Evolutionary conservation across 2,329 filamentous ascomycete genomes (phyloP).

Genomic region (Pyrenophora tritici-repentis): DNA sequence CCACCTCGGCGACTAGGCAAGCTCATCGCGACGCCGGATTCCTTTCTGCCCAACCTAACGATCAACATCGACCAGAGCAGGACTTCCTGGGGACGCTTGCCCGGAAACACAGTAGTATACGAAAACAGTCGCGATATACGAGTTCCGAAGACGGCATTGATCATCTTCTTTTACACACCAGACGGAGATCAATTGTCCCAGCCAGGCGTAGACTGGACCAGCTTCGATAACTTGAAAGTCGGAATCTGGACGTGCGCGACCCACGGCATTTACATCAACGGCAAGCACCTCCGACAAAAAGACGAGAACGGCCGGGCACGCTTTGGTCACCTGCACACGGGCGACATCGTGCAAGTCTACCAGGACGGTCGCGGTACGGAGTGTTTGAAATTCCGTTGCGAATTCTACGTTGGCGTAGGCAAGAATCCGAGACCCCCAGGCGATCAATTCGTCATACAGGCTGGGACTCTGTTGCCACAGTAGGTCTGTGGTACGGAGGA

Average conservation of each 20-base stretch:
- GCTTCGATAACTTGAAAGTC: constrained; percentile 61
- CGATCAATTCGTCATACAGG: constrained; percentile 31
- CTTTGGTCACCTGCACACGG: constrained; percentile 73
- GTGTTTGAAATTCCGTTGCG: constrained; percentile 50
- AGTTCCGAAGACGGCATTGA: constrained; percentile 81
- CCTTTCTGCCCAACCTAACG: constrained; percentile 67
- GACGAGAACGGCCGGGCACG: constrained; percentile 57
- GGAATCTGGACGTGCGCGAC: constrained; percentile 82
- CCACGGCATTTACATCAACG: constrained; percentile 77
- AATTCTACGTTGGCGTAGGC: constrained; percentile 50
- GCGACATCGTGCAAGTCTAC: constrained; percentile 78
- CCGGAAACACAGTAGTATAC: constrained; percentile 71
- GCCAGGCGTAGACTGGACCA: constrained; percentile 59
- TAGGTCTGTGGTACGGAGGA: too few relatives aligned
- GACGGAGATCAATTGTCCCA: constrained; percentile 60
- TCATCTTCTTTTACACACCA: constrained; percentile 65
- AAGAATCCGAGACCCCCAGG: constrained; percentile 33
- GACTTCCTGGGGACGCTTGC: constrained; percentile 77
- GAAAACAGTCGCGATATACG: constrained; percentile 66
- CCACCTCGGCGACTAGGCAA: constrained; percentile 62
- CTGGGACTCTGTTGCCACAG: constrained; percentile 19
- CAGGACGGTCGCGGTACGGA: constrained; percentile 49
- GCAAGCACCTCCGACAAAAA: constrained; percentile 64
- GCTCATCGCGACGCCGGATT: constrained; percentile 68
- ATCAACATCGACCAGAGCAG: constrained; percentile 66